These are phyloP conservation scores for Grigorovia humatica DNA, from an alignment of 805 yeast species.

Conservation along the genomic window DNA sequence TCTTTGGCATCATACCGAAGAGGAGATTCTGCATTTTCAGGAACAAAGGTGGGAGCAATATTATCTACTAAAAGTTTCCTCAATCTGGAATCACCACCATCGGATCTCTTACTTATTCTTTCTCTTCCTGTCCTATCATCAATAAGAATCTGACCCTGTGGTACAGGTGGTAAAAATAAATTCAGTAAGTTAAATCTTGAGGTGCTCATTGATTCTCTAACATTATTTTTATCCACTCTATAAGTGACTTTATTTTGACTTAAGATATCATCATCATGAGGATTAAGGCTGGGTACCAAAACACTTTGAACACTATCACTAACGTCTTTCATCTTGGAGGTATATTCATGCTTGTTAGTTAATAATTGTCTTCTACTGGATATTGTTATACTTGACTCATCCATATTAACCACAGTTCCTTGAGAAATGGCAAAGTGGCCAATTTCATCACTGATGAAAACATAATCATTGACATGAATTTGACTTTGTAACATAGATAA, in stretches of 20 bases:
- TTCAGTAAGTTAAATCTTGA: conserved; percentile 71
- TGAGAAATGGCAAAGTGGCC: conserved; percentile 69
- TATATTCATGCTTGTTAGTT: conserved; percentile 16
- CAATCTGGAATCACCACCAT: conserved; percentile 29
- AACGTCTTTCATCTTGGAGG: conserved; percentile 6
- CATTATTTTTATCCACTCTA: conserved; percentile 73
- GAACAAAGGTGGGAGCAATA: conserved; percentile 21
- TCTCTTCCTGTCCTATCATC: conserved; percentile 9
- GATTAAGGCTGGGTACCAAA: conserved; percentile 4
- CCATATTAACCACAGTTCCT: conserved; percentile 44
- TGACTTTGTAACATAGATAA: conserved; percentile 33
- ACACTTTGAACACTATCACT: conserved; percentile 10
- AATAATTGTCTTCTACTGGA: conserved; percentile 45
- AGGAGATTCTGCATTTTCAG: conserved; percentile 7
- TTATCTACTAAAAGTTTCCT: conserved; percentile 29
- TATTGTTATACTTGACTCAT: conserved; percentile 36
- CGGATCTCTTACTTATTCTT: conserved; percentile 16
- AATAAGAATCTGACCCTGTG: conserved; percentile 24
- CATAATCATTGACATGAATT: conserved; percentile 46
- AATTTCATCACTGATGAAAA: conserved; percentile 66
- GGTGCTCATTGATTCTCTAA: conserved; percentile 60
- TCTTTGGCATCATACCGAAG: conserved; percentile 11
- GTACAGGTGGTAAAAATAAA: conserved; percentile 38
- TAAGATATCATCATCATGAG: conserved; percentile 21
- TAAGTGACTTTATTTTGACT: conserved; percentile 31